phyloP scores from a whole-genome alignment of 768 basidiomycete species.

The Lactarius sp. region DNA sequence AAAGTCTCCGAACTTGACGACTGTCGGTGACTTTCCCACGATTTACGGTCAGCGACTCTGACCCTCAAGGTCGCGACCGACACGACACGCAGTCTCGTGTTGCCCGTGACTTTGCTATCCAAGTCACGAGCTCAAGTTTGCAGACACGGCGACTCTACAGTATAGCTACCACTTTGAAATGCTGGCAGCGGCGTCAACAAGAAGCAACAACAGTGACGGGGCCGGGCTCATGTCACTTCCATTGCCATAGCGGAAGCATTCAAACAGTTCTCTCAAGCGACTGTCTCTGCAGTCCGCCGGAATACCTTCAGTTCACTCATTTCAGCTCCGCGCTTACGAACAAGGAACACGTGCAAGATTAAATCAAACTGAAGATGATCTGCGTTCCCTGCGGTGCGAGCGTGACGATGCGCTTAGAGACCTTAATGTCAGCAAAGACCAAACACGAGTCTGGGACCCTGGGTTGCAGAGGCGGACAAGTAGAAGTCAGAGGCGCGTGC shows the following conservation, averaged over 20 bases:
- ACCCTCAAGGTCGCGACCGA: no score
- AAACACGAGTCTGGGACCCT: conserved; percentile 13
- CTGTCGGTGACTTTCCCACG: no score
- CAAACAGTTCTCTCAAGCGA: conserved; percentile 38
- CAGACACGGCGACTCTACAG: no score
- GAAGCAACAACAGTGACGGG: no score
- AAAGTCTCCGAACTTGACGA: no score
- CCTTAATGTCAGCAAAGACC: conserved; percentile 10
- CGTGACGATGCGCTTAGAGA: conserved; percentile 24
- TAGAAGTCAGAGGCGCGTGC: conserved; percentile 25
- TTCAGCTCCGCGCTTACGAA: conserved; percentile 22
- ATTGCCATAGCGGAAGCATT: conserved; percentile 38
- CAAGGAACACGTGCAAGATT: conserved; percentile 19
- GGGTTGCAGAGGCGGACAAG: conserved; percentile 18
- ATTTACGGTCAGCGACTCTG: no score
- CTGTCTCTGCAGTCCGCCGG: conserved; percentile 37
- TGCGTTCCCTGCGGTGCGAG: conserved; percentile 18
- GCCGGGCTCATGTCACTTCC: no score
- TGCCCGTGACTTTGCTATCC: no score
- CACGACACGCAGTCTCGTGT: no score
- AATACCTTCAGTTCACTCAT: not conserved
- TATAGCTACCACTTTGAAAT: no score
- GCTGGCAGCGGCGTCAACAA: no score
- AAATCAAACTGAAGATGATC: conserved; percentile 20
- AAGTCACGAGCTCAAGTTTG: no score